These are phyloP conservation scores for Eutrema japonicum DNA, from an alignment of 345 rosid genomes.

Conservation along the genomic window DNA sequence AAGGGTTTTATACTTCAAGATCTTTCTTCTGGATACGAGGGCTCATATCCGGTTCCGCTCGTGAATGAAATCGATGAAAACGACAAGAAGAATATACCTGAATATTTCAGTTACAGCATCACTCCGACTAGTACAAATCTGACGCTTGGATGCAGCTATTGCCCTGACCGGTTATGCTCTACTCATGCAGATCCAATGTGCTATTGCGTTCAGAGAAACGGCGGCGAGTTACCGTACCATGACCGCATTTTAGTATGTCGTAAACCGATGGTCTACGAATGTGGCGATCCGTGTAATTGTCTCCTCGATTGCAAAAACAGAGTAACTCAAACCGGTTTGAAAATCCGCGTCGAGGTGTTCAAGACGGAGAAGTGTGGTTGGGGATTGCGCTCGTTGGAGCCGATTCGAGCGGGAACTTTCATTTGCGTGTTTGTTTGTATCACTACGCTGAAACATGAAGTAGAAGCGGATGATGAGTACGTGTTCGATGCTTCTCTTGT, in stretches of 20 bases:
- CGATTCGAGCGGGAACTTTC: conserved; percentile 52
- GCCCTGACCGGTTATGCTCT: neutral
- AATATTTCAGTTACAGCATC: conserved; percentile 49
- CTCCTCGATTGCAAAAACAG: conserved; percentile 43
- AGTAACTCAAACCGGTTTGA: conserved; percentile 47
- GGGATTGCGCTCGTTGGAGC: conserved; percentile 53
- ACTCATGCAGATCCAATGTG: conserved; percentile 33
- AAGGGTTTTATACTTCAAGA: conserved; percentile 56
- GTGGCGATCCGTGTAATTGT: conserved; percentile 52
- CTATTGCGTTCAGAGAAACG: conserved; percentile 46
- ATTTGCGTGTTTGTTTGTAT: conserved; percentile 56
- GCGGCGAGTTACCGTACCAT: conserved; percentile 33
- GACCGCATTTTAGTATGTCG: conserved; percentile 29
- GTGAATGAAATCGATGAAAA: conserved; percentile 69
- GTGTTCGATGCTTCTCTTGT: conserved; percentile 58
- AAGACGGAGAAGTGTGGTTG: conserved; percentile 48
- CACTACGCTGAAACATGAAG: conserved; percentile 9
- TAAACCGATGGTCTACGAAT: conserved; percentile 47
- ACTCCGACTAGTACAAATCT: neutral
- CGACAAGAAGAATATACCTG: conserved; percentile 59
- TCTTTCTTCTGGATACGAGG: conserved; percentile 67
- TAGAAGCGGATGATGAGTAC: conserved; percentile 42
- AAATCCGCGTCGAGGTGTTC: conserved; percentile 52
- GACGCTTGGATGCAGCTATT: neutral
- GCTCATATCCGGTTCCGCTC: conserved; percentile 49